Conservation (phyloP, 78 protist genomes). For the Planoprotostelium fungivorum region DNA sequence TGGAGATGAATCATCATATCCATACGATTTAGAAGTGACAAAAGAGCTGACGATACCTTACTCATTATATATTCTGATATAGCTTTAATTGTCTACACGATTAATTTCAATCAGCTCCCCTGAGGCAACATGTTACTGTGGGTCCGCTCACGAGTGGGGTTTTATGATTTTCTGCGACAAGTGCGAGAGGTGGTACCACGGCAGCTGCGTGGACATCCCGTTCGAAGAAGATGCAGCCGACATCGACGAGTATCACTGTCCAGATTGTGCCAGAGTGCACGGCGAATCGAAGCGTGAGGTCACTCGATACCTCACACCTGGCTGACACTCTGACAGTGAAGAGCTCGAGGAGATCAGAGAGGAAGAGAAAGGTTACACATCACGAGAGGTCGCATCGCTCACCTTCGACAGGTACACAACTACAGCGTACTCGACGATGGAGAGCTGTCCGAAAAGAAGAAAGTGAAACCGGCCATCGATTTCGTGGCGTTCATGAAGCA, state of each 20-base stretch:
- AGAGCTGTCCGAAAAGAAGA: not conserved
- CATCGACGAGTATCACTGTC: slow-evolving; percentile 37
- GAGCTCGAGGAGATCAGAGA: not conserved
- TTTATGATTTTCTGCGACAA: slow-evolving; percentile 62
- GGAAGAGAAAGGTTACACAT: not conserved
- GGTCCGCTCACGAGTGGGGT: not conserved
- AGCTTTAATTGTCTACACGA: too few relatives aligned
- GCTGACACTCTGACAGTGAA: not conserved
- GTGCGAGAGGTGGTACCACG: slow-evolving; percentile 66
- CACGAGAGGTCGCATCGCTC: not conserved
- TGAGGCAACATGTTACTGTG: not conserved
- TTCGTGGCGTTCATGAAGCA: not conserved
- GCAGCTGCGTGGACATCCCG: slow-evolving; percentile 51
- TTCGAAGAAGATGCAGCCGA: slow-evolving; percentile 41
- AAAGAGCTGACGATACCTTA: too few relatives aligned
- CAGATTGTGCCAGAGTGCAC: slow-evolving; percentile 12
- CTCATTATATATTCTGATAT: too few relatives aligned
- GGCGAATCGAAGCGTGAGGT: not conserved
- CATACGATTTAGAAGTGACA: too few relatives aligned
- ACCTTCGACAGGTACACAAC: not conserved
- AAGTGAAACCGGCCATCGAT: not conserved
- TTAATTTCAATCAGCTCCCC: too few relatives aligned
- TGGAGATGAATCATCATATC: too few relatives aligned
- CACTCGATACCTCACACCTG: not conserved
- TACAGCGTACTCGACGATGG: not conserved